Evolutionary conservation across 768 basidiomycete genomes (phyloP).

Genomic region (Boletus subparvulus): DNA sequence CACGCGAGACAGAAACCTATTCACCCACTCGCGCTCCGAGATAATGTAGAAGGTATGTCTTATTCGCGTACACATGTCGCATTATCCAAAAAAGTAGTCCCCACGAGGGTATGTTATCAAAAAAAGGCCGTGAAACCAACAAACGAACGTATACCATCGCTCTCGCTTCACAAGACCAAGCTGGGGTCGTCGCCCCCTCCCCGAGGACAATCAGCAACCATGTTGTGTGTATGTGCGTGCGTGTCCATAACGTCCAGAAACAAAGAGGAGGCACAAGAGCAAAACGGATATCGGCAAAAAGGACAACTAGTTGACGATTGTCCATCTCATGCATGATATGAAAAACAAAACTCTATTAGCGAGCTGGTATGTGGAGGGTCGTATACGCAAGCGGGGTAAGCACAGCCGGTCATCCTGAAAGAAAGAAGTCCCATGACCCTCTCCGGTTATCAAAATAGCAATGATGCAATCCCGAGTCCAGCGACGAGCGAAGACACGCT

Average conservation of each 20-base stretch:
- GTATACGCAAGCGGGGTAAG: conserved; percentile 2
- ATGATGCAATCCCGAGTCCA: conserved; percentile 25
- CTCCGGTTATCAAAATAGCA: conserved; percentile 20
- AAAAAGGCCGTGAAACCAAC: not conserved
- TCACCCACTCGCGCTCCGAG: too few species aligned
- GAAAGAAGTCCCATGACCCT: not conserved
- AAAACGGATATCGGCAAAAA: conserved; percentile 1
- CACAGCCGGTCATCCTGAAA: conserved; percentile 1
- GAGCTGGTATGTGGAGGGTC: conserved; percentile 20
- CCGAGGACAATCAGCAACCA: conserved; percentile 16
- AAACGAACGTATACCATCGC: conserved; percentile 21
- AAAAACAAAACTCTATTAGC: conserved; percentile 16
- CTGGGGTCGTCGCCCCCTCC: not conserved
- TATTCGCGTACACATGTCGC: too few species aligned
- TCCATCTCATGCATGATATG: conserved; percentile 10
- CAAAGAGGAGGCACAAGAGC: not conserved
- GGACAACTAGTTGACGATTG: not conserved
- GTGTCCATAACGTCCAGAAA: conserved; percentile 26
- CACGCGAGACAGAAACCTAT: too few species aligned
- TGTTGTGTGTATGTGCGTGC: conserved; percentile 10
- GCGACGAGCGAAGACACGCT: conserved; percentile 10
- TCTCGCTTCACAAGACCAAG: conserved; percentile 2
- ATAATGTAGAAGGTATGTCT: too few species aligned
- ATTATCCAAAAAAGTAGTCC: too few species aligned
- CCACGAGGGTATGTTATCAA: conserved; percentile 12